phyloP scores from a whole-genome alignment of 2,329 filamentous ascomycete genomes.

The Claviceps sp. region DNA sequence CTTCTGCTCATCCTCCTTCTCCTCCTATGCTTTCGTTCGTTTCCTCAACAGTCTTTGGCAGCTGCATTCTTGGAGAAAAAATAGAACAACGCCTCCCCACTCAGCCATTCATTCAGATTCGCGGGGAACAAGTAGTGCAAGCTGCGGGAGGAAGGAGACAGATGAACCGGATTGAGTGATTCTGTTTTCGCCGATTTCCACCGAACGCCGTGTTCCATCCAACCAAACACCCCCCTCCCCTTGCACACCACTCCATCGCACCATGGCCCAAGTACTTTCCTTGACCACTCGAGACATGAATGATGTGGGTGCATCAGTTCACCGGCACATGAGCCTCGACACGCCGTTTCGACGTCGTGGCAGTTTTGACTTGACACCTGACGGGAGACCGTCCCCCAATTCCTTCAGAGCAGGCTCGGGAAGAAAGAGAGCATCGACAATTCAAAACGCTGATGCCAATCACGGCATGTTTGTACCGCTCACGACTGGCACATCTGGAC shows the following conservation, averaged over 20 bases:
- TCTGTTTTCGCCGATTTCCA: conserved; percentile 3
- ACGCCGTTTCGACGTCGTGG: conserved; percentile 8
- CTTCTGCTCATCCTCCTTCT: not conserved
- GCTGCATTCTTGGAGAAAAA: not conserved
- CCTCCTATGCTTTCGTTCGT: not conserved
- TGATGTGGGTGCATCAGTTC: conserved; percentile 10
- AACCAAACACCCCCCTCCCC: not conserved
- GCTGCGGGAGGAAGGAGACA: not conserved
- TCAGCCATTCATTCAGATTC: not conserved
- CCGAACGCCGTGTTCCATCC: not conserved
- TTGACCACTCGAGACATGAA: conserved; percentile 12
- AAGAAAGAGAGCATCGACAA: conserved; percentile 32
- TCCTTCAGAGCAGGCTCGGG: conserved; percentile 6
- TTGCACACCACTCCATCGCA: not conserved
- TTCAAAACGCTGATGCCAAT: conserved; percentile 31
- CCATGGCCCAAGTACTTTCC: conserved; percentile 15
- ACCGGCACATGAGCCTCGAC: conserved; percentile 11
- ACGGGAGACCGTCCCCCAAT: conserved; percentile 4
- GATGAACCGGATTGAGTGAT: conserved; percentile 1
- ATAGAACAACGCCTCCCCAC: not conserved
- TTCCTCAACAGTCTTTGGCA: not conserved
- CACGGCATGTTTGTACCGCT: conserved; percentile 19
- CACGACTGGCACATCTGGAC: conserved; percentile 15
- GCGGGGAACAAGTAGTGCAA: conserved; percentile 1
- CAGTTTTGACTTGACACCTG: conserved; percentile 5